A percentile compares a stretch with the other conserved stretches of the same genome.
Evolutionary conservation across 805 yeast genomes (phyloP).

Genomic region (Barnettozyma wickerhamii): DNA sequence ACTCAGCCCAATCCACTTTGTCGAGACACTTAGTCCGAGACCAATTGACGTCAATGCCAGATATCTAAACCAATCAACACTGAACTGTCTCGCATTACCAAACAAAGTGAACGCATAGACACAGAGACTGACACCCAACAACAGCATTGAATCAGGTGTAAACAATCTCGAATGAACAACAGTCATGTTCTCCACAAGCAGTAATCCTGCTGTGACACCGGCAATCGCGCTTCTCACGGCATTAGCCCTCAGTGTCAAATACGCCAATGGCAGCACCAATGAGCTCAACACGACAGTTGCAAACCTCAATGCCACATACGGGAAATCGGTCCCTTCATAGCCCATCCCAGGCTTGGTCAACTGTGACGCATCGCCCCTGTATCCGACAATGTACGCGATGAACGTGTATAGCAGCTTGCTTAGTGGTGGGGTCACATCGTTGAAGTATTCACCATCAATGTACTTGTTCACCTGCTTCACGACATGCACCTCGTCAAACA

Average conservation of each 20-base stretch:
- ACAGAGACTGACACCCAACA: conserved; percentile 43
- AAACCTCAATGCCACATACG: conserved; percentile 52
- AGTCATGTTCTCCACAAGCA: conserved; percentile 58
- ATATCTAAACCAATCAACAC: conserved; percentile 48
- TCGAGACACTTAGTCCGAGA: conserved; percentile 53
- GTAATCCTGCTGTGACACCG: conserved; percentile 44
- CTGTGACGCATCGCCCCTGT: conserved; percentile 34
- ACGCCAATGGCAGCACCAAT: conserved; percentile 46
- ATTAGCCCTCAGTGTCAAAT: conserved; percentile 48
- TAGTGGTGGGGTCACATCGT: conserved; percentile 73
- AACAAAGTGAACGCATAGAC: conserved; percentile 48
- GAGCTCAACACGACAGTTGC: conserved; percentile 55
- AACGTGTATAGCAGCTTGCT: conserved; percentile 55
- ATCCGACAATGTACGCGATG: conserved; percentile 48
- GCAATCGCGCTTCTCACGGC: conserved; percentile 51
- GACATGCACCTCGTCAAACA: conserved; percentile 46
- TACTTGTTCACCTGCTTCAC: conserved; percentile 39
- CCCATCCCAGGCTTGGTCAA: conserved; percentile 16
- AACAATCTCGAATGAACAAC: conserved; percentile 54
- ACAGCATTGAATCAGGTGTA: conserved; percentile 39
- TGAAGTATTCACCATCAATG: conserved; percentile 54
- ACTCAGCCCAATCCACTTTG: conserved; percentile 68
- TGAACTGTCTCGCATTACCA: conserved; percentile 41
- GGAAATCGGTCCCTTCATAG: conserved; percentile 27
- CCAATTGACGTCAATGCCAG: conserved; percentile 44